These are phyloP conservation scores for Zygnema cylindricum DNA, from an alignment of 139 green algal genomes.

Conservation along the genomic window DNA sequence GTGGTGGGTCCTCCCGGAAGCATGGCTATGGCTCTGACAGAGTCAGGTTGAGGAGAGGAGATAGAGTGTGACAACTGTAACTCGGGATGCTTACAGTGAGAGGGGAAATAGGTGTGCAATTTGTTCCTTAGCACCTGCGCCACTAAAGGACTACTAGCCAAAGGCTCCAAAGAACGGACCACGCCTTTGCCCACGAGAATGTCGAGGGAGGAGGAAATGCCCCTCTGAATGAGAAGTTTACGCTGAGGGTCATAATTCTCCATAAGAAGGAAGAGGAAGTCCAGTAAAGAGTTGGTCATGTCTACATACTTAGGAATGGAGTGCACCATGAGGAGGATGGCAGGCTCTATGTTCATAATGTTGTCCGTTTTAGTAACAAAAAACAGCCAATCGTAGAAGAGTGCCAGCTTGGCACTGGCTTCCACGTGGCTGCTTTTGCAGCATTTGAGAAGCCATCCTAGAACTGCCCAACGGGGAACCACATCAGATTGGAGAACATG, in stretches of 20 bases:
- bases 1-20: neutral
- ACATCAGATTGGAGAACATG: conserved; percentile 57
- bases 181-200: conserved; percentile 49
- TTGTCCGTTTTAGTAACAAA: conserved; percentile 54
- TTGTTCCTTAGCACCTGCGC: conserved; percentile 38
- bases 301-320: conserved; percentile 62
- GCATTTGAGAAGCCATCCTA: conserved; percentile 66
- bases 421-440: conserved; percentile 41
- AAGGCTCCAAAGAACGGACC: conserved; percentile 49
- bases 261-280: conserved; percentile 58
- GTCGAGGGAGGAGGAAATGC: conserved; percentile 30
- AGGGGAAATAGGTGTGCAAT: conserved; percentile 26
- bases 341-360: conserved; percentile 67
- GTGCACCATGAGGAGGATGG: conserved; percentile 64
- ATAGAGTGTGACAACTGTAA: neutral
- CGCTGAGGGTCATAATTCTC: conserved; percentile 41
- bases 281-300: conserved; percentile 55
- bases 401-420: conserved; percentile 57
- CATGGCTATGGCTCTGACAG: neutral
- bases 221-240: conserved; percentile 41
- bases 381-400: conserved; percentile 66
- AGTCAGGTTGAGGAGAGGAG: neutral
- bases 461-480: conserved; percentile 53
- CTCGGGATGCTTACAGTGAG: neutral
- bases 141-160: conserved; percentile 22